Base-by-base conservation (phyloP, 768 basidiomycete species). In the Hortiboletus campestris region DNA sequence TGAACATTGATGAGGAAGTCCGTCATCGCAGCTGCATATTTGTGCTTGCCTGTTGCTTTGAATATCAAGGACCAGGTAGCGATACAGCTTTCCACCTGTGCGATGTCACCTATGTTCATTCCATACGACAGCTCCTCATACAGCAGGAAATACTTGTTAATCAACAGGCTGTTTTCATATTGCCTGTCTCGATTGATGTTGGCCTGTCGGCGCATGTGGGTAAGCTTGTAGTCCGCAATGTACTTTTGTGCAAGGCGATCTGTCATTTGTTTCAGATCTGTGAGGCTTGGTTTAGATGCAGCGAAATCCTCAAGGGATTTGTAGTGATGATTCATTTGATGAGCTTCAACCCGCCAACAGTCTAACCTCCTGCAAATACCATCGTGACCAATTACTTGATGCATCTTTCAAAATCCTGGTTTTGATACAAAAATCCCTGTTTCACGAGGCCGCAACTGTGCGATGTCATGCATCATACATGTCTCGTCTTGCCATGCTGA, bases 101-200 rank as follows among this genome's bases (percentile, higher is more conserved):
- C 68, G 42, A 76, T 72, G 32, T 75, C 73, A 0, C 73, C 67
- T 1, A 10, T 8, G 29, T 74, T 75, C 66, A 74, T 71, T 0
- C 66, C 64, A 56, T 72, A 65, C 0, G 63, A 61, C 1, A 76
- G 49, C 43, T 79, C 78, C 38, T 76, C 72, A 49, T 80, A 80
- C 0, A 79, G 66, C 1, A 77, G 42, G 10, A 74, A 62, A 28
- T 75, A 73, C 29, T 74, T 56, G 13, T 76, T 63, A 2, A 59
- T 25, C 25, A 25, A 25, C 25, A 25, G 25, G 25, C 25, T 25
- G 25, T 25, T 25, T 25, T 25, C 25, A 25, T 25, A 25, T 25
- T 25, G 25, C 25, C 25, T 25, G 25, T 25, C 25, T 25, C 25
- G 25, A 25, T 25, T 25, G 25, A 25, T 25, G 25, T 25, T 25